Evolutionary conservation across 352 stramenopile genomes (phyloP), one percentile per base, ranked within the genome.

Genomic region (Phytophthora sansomeana): DNA sequence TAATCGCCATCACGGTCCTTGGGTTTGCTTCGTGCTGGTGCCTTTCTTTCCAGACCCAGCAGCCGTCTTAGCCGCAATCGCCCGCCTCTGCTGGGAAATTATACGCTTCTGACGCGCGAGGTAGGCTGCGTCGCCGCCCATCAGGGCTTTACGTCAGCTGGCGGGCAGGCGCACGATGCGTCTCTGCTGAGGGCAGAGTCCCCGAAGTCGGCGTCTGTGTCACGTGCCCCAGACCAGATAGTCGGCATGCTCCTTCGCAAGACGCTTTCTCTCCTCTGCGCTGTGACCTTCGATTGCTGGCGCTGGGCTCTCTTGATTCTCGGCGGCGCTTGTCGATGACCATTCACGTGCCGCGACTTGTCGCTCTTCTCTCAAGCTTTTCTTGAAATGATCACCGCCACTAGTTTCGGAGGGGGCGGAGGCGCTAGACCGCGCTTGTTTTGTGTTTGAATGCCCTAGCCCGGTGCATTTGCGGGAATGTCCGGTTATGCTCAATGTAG

Each of bases 1-100:
- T 26, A 62, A 4, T 58, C 42, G 10, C 7, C 44, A 11, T 63
- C 60, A 10, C 53, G 51, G 10, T 58, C 50, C n/a, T 44, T 54
- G 3, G 38, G 0, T 14, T 47, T 58, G 6, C 46, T 6, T 24
- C 5, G 19, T 4, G n/a, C 35, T 3, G 19, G 1, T 35, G 16
- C 28, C n/a, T 14, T 46, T 67, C 33, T 60, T 56, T n/a, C 59
- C 42, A 0, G 35, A 52, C 0, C 28, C 44, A 29, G 36, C 60
- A 6, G 42, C 2, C 1, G 51, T 53, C 16, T 69, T 63, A 0
- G 10, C 36, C 9, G 52, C 52, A 13, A 58, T 17, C 1, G 50
- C 41, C 3, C 42, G 32, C 0, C 32, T 38, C 24, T 58, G 26
- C 9, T 51, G 24, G 14, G 41, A 60, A 19, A 53, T 7, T 8